A percentile compares a stretch with the other conserved stretches of the same genome.
These are phyloP conservation scores for Leptographium lundbergii DNA, from an alignment of 2,329 filamentous ascomycete species.

Conservation along the genomic window DNA sequence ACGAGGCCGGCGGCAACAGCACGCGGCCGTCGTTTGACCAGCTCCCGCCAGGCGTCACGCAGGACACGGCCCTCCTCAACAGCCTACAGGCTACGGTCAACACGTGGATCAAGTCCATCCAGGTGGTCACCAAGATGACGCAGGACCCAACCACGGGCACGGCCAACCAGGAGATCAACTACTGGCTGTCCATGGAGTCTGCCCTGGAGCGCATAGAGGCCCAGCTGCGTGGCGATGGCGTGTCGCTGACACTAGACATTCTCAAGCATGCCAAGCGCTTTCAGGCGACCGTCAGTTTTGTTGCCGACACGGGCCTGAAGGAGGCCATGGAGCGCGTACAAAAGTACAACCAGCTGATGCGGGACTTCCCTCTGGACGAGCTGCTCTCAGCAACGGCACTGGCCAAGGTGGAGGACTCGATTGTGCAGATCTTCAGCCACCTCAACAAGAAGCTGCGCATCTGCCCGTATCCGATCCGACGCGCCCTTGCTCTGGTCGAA, in stretches of 20 bases:
- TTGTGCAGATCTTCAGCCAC: slow-evolving; percentile 82
- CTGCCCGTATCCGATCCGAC: slow-evolving; percentile 85
- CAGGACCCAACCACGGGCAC: slow-evolving; percentile 65
- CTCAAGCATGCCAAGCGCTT: slow-evolving; percentile 96
- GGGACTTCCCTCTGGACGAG: slow-evolving; percentile 93
- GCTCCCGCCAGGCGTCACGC: slow-evolving; percentile 62
- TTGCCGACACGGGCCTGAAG: slow-evolving; percentile 87
- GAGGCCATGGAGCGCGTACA: slow-evolving; percentile 93
- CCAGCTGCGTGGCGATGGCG: slow-evolving; percentile 79
- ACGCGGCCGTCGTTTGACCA: slow-evolving; percentile 63
- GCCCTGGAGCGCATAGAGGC: slow-evolving; percentile 83
- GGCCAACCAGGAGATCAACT: slow-evolving; percentile 95
- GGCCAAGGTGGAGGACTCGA: slow-evolving; percentile 75
- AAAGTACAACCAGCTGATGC: slow-evolving; percentile 98
- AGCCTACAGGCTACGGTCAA: slow-evolving; percentile 89
- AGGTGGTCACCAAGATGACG: slow-evolving; percentile 87
- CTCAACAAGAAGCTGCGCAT: slow-evolving; percentile 97
- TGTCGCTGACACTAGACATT: slow-evolving; percentile 83
- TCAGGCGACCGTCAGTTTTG: slow-evolving; percentile 93
- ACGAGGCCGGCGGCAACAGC: slow-evolving; percentile 57
- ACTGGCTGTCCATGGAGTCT: slow-evolving; percentile 96
- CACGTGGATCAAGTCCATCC: slow-evolving; percentile 97
- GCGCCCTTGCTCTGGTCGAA: slow-evolving; percentile 88
- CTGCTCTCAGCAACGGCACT: slow-evolving; percentile 83
- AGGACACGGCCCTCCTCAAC: slow-evolving; percentile 87